Base-by-base conservation (phyloP, 2,329 filamentous ascomycete genomes). In the Exophiala xenobiotica region DNA sequence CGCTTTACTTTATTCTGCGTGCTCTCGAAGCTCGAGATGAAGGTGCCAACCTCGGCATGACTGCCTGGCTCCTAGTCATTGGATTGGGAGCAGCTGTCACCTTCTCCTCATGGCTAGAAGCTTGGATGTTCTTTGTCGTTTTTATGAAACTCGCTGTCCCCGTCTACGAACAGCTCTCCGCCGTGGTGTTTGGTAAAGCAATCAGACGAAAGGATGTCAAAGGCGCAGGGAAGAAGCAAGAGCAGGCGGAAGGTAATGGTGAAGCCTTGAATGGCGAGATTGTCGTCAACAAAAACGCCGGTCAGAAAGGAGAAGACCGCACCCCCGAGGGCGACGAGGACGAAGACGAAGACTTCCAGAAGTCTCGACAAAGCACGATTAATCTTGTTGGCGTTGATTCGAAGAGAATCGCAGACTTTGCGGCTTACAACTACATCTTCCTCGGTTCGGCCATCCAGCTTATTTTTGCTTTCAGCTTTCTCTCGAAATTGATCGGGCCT, bases 381-480 rank as follows among this genome's bases (percentile, higher is more conserved):
- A 92, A 91, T 65, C 74, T 90, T 27, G 83, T 91, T 39, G 87
- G 86, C n/a, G 83, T 91, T 8, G 88, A 92, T 66, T 75, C 81
- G 6, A 81, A 82, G 56, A 80, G 87, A 31, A 76, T 92, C 35
- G 74, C 85, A 0, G 81, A 87, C 47, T 89, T 90, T 63, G 74
- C 76, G n/a, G 74, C 79, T 3, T 86, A 78, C 63, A 84, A 86
- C 59, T 82, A 83, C 63, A 72, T 84, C 46, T 83, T 90, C 59
- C 73, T 82, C 3, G 79, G 78, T 24, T 82, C 81, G 31, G 52
- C 81, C 4, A 78, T 82, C 58, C 86, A 86, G 64, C 70, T 91
- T 8, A 54, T 80, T 7, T 75, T 89, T 9, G 87, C 85, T 4
- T 79, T 88, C 23, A 63, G 68, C 14, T 88, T 91, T 60, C 70